A percentile compares a stretch with the other conserved stretches of the same genome.
Conservation (phyloP, 257 asterid genomes). For the Verbena officinalis region DNA sequence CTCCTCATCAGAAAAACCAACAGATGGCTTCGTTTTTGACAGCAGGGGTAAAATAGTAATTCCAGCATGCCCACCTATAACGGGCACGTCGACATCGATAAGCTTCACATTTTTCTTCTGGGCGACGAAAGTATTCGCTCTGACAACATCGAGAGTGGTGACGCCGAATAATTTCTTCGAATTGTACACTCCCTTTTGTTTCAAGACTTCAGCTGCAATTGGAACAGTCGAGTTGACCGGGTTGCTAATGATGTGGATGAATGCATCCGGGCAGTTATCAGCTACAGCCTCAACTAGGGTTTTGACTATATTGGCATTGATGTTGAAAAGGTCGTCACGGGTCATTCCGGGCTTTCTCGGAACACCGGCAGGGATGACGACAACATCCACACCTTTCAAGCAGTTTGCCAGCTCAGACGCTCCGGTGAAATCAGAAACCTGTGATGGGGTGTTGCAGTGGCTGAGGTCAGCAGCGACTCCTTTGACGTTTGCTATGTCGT, state of each 20-base stretch:
- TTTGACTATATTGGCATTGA: constrained; percentile 67
- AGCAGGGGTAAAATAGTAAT: constrained; percentile 77
- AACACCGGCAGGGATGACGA: constrained; percentile 76
- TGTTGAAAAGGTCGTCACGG: constrained; percentile 73
- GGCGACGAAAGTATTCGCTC: constrained; percentile 80
- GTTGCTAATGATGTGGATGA: constrained; percentile 72
- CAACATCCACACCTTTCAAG: constrained; percentile 59
- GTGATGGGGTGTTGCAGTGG: constrained; percentile 77
- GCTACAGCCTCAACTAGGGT: constrained; percentile 68
- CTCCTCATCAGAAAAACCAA: constrained; percentile 62
- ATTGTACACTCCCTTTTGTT: constrained; percentile 61
- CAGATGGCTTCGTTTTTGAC: constrained; percentile 73
- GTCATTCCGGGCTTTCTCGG: constrained; percentile 82
- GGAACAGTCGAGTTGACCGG: constrained; percentile 79
- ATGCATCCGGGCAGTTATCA: constrained; percentile 68
- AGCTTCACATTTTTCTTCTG: constrained; percentile 66
- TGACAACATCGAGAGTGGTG: constrained; percentile 74
- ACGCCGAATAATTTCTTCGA: constrained; percentile 74
- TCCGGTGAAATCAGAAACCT: constrained; percentile 59
- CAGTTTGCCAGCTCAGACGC: constrained; percentile 54
- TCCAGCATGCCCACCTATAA: constrained; percentile 83
- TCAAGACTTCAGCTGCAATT: constrained; percentile 76
- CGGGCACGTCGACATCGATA: constrained; percentile 74
- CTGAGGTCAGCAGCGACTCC: constrained; percentile 76
- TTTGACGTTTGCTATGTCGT: constrained; percentile 70